phyloP scores from a whole-genome alignment of 1,284 basidiomycete genomes.

The Cutaneotrichosporon dermatis region DNA sequence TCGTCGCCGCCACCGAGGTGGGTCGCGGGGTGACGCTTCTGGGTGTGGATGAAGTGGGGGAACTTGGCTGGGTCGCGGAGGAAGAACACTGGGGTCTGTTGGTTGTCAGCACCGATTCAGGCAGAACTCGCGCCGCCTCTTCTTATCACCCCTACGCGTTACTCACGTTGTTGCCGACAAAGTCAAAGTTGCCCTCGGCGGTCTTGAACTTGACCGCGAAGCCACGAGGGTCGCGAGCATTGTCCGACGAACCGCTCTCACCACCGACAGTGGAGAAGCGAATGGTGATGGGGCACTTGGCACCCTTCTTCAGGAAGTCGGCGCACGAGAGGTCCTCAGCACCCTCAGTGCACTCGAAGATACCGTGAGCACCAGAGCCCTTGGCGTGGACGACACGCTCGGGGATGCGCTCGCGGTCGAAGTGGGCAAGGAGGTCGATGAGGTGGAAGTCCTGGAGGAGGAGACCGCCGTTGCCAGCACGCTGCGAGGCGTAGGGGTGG shows the following conservation, averaged over 20 bases:
- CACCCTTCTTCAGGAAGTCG: slow-evolving; percentile 67
- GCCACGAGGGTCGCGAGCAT: slow-evolving; percentile 79
- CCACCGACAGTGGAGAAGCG: slow-evolving; percentile 57
- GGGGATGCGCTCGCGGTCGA: slow-evolving; percentile 62
- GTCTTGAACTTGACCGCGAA: slow-evolving; percentile 89
- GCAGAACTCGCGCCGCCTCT: slow-evolving; percentile 49
- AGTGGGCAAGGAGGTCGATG: slow-evolving; percentile 55
- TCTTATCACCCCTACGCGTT: no score
- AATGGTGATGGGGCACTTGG: slow-evolving; percentile 54
- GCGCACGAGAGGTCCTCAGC: slow-evolving; percentile 74
- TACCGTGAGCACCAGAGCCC: slow-evolving; percentile 77
- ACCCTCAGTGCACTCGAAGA: slow-evolving; percentile 79
- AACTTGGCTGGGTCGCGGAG: slow-evolving; percentile 58
- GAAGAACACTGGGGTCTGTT: slow-evolving; percentile 57
- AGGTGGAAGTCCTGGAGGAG: slow-evolving; percentile 62
- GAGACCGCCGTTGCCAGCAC: slow-evolving; percentile 69
- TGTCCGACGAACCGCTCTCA: slow-evolving; percentile 81
- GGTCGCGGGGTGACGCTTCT: slow-evolving; percentile 65
- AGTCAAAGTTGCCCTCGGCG: slow-evolving; percentile 83
- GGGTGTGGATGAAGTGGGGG: slow-evolving; percentile 86
- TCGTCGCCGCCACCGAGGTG: slow-evolving; percentile 36
- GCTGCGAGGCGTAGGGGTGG: slow-evolving; percentile 62
- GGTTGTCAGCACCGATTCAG: not conserved
- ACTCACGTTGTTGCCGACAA: slow-evolving; percentile 68
- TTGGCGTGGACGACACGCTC: slow-evolving; percentile 70